Evolutionary conservation across 805 yeast species (phyloP).

Genomic region (Yarrowia porcina): DNA sequence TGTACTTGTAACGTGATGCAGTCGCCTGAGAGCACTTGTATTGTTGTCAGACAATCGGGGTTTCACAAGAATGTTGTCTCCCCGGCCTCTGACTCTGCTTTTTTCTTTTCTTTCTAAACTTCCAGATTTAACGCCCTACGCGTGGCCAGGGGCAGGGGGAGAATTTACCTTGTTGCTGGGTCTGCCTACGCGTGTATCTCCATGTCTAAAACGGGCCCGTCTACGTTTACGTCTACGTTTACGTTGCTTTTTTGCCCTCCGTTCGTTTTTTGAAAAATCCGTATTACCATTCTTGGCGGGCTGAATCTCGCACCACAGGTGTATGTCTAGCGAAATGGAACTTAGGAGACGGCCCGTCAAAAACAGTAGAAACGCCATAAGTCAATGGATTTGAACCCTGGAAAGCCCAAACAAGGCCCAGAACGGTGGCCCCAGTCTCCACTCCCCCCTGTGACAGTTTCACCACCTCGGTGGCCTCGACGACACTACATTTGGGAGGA

Average conservation of each 20-base stretch:
- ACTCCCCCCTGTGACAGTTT: not conserved
- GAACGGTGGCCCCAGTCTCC: too few relatives aligned
- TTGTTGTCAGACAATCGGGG: too few relatives aligned
- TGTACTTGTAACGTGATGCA: too few relatives aligned
- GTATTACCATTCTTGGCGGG: constrained; percentile 4
- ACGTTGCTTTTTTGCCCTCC: not conserved
- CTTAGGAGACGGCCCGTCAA: not conserved
- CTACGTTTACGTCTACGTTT: too few relatives aligned
- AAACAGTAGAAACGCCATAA: not conserved
- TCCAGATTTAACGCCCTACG: constrained; percentile 12
- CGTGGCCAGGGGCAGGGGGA: constrained; percentile 1
- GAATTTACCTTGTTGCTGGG: constrained; percentile 15
- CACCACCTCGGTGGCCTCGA: too few relatives aligned
- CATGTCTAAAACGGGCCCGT: not conserved
- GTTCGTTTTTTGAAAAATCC: not conserved
- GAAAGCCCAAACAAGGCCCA: not conserved
- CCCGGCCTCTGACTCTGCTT: too few relatives aligned
- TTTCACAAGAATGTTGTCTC: too few relatives aligned
- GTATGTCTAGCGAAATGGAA: constrained; percentile 17
- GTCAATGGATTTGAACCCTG: too few relatives aligned
- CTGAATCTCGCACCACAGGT: constrained; percentile 19
- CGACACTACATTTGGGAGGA: not conserved
- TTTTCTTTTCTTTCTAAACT: too few relatives aligned
- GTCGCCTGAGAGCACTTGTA: too few relatives aligned
- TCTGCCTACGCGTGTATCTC: not conserved